Evolutionary conservation across 1,284 basidiomycete species (phyloP).

Genomic region (Cystobasidiaceae sp.): DNA sequence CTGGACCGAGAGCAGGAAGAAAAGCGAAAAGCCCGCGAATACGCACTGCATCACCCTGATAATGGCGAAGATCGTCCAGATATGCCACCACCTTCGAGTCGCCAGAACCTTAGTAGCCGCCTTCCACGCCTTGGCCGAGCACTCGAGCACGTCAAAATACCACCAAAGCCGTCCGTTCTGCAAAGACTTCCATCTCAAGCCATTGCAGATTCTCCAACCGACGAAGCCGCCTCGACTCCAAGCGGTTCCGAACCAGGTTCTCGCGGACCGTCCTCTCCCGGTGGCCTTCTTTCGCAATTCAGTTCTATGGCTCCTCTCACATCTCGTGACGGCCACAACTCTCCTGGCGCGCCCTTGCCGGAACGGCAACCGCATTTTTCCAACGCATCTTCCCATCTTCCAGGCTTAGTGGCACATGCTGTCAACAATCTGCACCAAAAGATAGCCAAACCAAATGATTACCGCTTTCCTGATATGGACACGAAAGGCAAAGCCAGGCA

Average conservation of each 20-base stretch:
- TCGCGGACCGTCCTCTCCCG: too few species aligned
- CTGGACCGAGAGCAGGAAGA: neutral
- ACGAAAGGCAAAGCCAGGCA: constrained; percentile 53
- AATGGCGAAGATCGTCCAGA: constrained; percentile 3
- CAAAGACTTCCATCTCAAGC: constrained; percentile 1
- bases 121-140: too few species aligned
- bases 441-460: neutral
- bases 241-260: too few species aligned
- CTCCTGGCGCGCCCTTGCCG: too few species aligned
- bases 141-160: neutral
- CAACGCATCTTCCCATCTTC: constrained; percentile 39
- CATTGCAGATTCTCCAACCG: neutral
- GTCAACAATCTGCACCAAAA: neutral
- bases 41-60: too few species aligned
- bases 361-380: too few species aligned
- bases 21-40: neutral
- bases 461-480: constrained; percentile 46
- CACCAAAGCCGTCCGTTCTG: neutral
- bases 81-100: constrained; percentile 19
- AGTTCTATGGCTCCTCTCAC: too few species aligned
- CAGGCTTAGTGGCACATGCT: neutral
- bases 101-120: too few species aligned
- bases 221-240: neutral
- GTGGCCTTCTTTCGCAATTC: too few species aligned
- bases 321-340: too few species aligned